These are phyloP conservation scores for Ilyonectria mors-panacis DNA, from an alignment of 2,329 filamentous ascomycete species.

Conservation along the genomic window DNA sequence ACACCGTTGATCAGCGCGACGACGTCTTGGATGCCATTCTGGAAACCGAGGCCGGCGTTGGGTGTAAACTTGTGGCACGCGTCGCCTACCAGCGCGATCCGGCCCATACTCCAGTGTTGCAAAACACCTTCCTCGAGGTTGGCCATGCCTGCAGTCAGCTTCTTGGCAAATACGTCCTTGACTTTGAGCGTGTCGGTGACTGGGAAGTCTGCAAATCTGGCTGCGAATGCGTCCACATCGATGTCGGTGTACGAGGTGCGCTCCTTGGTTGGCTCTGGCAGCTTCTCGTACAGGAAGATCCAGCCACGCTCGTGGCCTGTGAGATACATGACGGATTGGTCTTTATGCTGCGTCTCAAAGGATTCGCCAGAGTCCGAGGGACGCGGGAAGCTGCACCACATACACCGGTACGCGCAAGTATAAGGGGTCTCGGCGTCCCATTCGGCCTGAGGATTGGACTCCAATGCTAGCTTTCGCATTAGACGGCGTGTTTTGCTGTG, in stretches of 20 bases:
- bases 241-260: conserved; percentile 9
- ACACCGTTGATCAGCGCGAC: conserved; percentile 17
- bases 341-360: conserved; percentile 48
- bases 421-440: conserved; percentile 18
- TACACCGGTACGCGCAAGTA: conserved; percentile 16
- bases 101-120: conserved; percentile 46
- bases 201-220: conserved; percentile 8
- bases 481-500: conserved; percentile 32
- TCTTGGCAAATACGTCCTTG: conserved; percentile 14
- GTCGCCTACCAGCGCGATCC: conserved; percentile 53
- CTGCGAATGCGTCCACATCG: conserved; percentile 13
- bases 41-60: conserved; percentile 51
- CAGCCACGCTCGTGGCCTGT: conserved; percentile 48
- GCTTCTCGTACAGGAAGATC: conserved; percentile 53
- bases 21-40: conserved; percentile 35
- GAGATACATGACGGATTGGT: conserved; percentile 49
- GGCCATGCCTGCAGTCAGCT: conserved; percentile 38
- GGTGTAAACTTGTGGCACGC: conserved; percentile 55
- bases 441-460: background rate
- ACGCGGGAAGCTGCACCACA: conserved; percentile 49
- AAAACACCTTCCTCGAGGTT: conserved; percentile 53
- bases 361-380: conserved; percentile 38
- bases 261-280: conserved; percentile 29
- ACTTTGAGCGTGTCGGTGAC: conserved; percentile 27
- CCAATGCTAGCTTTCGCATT: conserved; percentile 30